Evolutionary conservation across 805 yeast genomes (phyloP).

Genomic region (Candida dendrica): DNA sequence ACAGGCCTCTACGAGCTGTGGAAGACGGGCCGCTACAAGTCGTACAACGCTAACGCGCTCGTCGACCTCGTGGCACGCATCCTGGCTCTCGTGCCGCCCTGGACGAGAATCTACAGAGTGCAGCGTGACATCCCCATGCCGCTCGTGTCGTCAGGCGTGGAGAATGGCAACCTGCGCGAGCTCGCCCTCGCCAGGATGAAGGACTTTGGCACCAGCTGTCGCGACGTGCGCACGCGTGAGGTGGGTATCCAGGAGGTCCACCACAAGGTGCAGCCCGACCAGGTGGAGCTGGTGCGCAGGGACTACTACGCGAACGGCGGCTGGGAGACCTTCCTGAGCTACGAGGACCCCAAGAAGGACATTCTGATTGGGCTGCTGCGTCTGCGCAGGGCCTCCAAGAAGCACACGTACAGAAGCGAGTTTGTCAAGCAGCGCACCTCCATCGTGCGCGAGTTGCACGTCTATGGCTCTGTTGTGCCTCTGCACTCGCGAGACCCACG

Average conservation of each 20-base stretch:
- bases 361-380: slow-evolving; percentile 87
- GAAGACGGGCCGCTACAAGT: slow-evolving; percentile 92
- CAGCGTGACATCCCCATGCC: slow-evolving; percentile 99
- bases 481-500: slow-evolving; percentile 94
- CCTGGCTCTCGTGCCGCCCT: slow-evolving; percentile 94
- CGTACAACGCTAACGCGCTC: slow-evolving; percentile 89
- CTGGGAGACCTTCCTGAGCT: slow-evolving; percentile 94
- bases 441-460: slow-evolving; percentile 94
- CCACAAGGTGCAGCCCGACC: slow-evolving; percentile 93
- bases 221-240: slow-evolving; percentile 96
- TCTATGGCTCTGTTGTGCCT: slow-evolving; percentile 96
- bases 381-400: slow-evolving; percentile 80
- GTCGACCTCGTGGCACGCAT: slow-evolving; percentile 94
- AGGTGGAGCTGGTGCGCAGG: slow-evolving; percentile 89
- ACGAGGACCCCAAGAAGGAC: slow-evolving; percentile 96
- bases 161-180: slow-evolving; percentile 93
- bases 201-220: slow-evolving; percentile 91
- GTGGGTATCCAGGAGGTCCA: slow-evolving; percentile 99
- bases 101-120: slow-evolving; percentile 98
- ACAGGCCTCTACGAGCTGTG: slow-evolving; percentile 95
- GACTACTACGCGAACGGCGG: slow-evolving; percentile 98
- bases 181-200: slow-evolving; percentile 95
- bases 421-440: slow-evolving; percentile 79
- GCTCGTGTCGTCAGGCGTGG: slow-evolving; percentile 93
- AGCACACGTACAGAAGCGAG: slow-evolving; percentile 86